Evolutionary conservation across 257 asterid species (phyloP).

Genomic region (Ophiorrhiza pumila): DNA sequence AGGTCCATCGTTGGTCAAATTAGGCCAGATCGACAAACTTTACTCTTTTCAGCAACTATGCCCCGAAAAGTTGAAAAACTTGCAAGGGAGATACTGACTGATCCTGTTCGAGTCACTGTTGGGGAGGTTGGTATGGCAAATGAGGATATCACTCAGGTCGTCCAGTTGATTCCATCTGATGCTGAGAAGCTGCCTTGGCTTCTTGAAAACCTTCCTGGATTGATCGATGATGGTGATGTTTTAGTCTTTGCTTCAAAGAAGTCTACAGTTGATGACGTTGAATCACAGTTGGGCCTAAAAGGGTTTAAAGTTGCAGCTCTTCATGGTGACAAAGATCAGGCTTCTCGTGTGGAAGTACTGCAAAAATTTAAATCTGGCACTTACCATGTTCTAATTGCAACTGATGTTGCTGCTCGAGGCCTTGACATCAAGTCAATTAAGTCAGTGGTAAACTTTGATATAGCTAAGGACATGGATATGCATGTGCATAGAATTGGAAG

Average conservation of each 20-base stretch:
- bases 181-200: slow-evolving; percentile 89
- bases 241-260: slow-evolving; percentile 92
- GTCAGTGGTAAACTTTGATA: slow-evolving; percentile 90
- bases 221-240: slow-evolving; percentile 92
- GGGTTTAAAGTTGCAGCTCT: slow-evolving; percentile 91
- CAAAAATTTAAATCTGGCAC: slow-evolving; percentile 88
- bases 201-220: slow-evolving; percentile 79
- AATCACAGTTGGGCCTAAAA: slow-evolving; percentile 59
- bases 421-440: slow-evolving; percentile 97
- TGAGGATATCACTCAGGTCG: slow-evolving; percentile 91
- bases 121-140: slow-evolving; percentile 99
- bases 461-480: slow-evolving; percentile 99
- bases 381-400: slow-evolving; percentile 91
- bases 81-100: slow-evolving; percentile 91
- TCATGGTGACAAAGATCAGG: slow-evolving; percentile 97
- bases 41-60: slow-evolving; percentile 98
- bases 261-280: slow-evolving; percentile 85
- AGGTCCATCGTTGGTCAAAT: slow-evolving; percentile 95
- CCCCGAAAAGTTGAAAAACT: slow-evolving; percentile 93
- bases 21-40: slow-evolving; percentile 94
- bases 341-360: slow-evolving; percentile 90
- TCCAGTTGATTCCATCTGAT: slow-evolving; percentile 76
- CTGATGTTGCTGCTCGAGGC: slow-evolving; percentile 99
- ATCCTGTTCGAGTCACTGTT: slow-evolving; percentile 89
- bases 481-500: slow-evolving; percentile 99